Evolutionary conservation across 1,139 yeast species (phyloP), one percentile per base, ranked within the genome.

Genomic region (Kodamaea sp.): DNA sequence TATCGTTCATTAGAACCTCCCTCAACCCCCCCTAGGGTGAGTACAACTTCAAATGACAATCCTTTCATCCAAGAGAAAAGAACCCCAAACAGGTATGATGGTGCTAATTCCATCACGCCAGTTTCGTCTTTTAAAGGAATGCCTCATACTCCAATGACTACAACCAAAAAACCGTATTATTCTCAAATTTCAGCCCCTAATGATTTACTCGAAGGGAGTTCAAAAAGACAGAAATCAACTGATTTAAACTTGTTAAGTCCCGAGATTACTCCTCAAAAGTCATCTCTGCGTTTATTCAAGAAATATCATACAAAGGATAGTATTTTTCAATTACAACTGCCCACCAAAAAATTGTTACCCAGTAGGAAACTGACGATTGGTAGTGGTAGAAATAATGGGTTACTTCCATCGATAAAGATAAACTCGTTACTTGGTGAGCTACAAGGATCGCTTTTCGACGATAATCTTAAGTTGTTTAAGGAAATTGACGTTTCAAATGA

Each of bases 261-360:
- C 6, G 45, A 42, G 27, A 32, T 38, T 22, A 45, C 49, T 6
- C 49, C 49, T 8, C 44, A 35, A 11, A 45, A 43, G 31, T 31
- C 43, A 6, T 24, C 36, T 7, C 31, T 11, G 11, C 15, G 28
- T 32, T 23, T 22, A 2, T 24, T 22, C 20, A 31, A 37, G 27
- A 39, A 36, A 29, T 33, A 36, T 24, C 39, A 25, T 23, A 32
- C 8, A 34, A 41, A 39, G 27, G 47, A 44, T 24, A 27, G 35
- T 4, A 40, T 44, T 12, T 35, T 44, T 15, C 37, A 36, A 23
- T 31, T 35, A 8, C 35, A 25, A 6, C 44, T 41, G 40, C 46
- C 48, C 3, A 31, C 36, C 7, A 43, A 41, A 27, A 24, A 30
- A 10, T 26, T 43, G 31, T 34, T 32, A 24, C 34, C 43, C 3